Base-by-base conservation (phyloP, 1,284 basidiomycete genomes). In the Inonotus obliquus region DNA sequence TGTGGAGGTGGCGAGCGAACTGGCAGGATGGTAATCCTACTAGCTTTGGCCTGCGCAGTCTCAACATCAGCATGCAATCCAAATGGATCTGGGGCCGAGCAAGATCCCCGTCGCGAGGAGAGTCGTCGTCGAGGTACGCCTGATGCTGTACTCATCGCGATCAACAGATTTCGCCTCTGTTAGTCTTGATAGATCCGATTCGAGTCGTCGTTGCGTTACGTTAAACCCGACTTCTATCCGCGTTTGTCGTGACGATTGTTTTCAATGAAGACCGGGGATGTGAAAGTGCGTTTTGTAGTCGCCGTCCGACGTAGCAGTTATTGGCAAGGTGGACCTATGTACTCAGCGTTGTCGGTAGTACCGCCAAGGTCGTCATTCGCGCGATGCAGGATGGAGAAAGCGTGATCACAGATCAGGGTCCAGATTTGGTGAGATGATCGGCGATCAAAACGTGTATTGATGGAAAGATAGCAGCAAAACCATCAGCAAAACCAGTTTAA, bases 11-110 rank as follows among this genome's bases (percentile, higher is more conserved):
- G 45, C 44, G 61, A 57, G 55, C 65, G 62, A 21, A 72, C 70
- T 37, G 70, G 70, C 44, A 72, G 66, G 56, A 74, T 73, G 49
- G 71, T 69, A 49, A 74, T 68, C 38, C 69, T 65, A 54, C 70
- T 72, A 23, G 67, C 64, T 52, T 66, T 63, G 10, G 51, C 63
- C 39, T 69, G 66, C 3, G 59, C 57, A 13, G 65, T 60, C 54
- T 69, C 67, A n/a, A 63, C 54, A 1, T 63, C 61, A 17, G 63
- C 56, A 55, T 71, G 67, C 25, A 67, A 59, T 10, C 65, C 69
- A 54, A 66, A 74, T 17, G 72, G 72, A 52, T 74, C 72, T 2
- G 65, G 65, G 1, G 72, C 72, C 1, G 69, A 65, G 25, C 67
- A 65, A 5, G 72, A 74, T 32, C 72, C 72, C 10, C 70, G 64